Percentiles rank a stretch among this genome's conserved stretches.
phyloP scores from a whole-genome alignment of 495 filamentous ascomycete genomes.

The Tuber aestivum region DNA sequence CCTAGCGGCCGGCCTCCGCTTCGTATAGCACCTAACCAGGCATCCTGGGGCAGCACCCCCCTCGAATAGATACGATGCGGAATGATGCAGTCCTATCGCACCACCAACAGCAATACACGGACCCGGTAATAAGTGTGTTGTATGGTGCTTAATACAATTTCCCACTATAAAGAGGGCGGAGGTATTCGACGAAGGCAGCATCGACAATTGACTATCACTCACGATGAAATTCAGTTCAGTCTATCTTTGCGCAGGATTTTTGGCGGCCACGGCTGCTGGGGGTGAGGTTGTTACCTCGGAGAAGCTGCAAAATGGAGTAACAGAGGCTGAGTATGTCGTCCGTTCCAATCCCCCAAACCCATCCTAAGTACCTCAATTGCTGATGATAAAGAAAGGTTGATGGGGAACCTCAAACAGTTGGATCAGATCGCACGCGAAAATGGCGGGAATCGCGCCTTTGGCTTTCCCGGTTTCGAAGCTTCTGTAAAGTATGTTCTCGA shows the following conservation, averaged over 20 bases:
- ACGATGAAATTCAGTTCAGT: slow-evolving; percentile 13
- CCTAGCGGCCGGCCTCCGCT: neutral
- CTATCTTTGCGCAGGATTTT: slow-evolving; percentile 1
- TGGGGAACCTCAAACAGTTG: slow-evolving; percentile 44
- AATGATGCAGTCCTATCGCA: neutral
- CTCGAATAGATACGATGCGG: neutral
- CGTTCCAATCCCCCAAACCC: neutral
- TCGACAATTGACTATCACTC: neutral
- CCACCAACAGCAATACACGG: neutral
- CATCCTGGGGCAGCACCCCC: neutral
- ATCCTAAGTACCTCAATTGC: neutral
- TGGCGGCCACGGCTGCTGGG: slow-evolving; percentile 11
- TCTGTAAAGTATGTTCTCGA: slow-evolving; percentile 47
- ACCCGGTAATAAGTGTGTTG: neutral
- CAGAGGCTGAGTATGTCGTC: slow-evolving; percentile 18
- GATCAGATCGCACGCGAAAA: slow-evolving; percentile 46
- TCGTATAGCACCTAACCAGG: neutral
- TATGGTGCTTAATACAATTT: neutral
- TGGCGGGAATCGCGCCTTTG: slow-evolving; percentile 50
- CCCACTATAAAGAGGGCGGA: neutral
- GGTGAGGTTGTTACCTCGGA: slow-evolving; percentile 21
- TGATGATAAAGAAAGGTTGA: slow-evolving; percentile 26
- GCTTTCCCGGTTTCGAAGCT: slow-evolving; percentile 47
- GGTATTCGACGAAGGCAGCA: neutral
- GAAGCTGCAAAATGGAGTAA: slow-evolving; percentile 23